Conservation (phyloP, 2,329 filamentous ascomycete genomes). For the Curvularia eragrostidis region DNA sequence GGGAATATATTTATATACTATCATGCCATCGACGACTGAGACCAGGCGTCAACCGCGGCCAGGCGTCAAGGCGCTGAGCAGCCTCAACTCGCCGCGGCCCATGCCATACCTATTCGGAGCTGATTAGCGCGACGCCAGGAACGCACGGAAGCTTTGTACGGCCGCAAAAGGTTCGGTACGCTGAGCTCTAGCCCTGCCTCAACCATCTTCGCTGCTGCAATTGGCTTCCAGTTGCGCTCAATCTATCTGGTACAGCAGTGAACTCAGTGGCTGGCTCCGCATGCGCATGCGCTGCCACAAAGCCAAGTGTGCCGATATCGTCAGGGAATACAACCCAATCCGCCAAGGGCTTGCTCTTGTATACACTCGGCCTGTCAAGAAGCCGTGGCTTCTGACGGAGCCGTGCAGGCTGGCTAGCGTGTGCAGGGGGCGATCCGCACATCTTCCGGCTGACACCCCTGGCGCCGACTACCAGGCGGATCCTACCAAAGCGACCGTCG, state of each 20-base stretch:
- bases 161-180: conserved; percentile 11
- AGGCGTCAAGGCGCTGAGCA: neutral
- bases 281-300: neutral
- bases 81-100: conserved; percentile 1
- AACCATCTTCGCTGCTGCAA: conserved; percentile 6
- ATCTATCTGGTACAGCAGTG: neutral
- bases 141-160: conserved; percentile 10
- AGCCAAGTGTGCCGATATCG: neutral
- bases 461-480: conserved; percentile 17
- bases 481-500: conserved; percentile 15
- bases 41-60: too few species aligned
- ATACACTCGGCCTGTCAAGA: conserved; percentile 16
- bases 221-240: neutral
- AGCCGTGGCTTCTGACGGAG: conserved; percentile 8
- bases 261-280: neutral
- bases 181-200: conserved; percentile 11
- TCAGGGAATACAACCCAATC: neutral
- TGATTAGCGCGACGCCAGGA: conserved; percentile 9
- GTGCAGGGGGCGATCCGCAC: conserved; percentile 13
- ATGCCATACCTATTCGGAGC: neutral
- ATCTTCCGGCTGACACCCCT: conserved; percentile 19
- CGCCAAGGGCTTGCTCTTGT: neutral
- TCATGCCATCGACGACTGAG: conserved; percentile 1
- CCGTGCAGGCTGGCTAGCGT: conserved; percentile 12
- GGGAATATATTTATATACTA: neutral